phyloP scores from a whole-genome alignment of 192 early-diverging fungal genomes.

The Mortierella claussenii region DNA sequence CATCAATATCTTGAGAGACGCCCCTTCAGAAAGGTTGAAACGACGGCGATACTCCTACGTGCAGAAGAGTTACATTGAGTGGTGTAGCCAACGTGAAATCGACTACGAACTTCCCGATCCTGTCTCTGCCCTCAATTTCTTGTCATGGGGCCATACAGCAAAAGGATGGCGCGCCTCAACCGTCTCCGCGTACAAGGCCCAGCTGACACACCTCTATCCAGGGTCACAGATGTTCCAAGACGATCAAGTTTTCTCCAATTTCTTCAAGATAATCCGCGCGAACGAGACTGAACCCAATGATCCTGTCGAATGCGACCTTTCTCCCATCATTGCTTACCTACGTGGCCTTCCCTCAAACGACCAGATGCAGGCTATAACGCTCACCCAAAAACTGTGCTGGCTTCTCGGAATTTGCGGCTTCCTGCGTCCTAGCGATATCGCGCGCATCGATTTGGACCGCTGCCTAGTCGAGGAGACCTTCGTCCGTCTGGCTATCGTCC shows the following conservation, averaged over 20 bases:
- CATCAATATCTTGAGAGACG: too few species aligned
- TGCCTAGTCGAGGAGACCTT: not conserved
- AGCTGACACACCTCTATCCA: not conserved
- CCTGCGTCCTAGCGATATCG: not conserved
- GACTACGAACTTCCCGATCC: too few species aligned
- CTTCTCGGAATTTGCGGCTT: not conserved
- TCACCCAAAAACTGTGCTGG: not conserved
- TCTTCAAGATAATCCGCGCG: not conserved
- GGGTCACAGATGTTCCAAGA: not conserved
- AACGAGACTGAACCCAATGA: not conserved
- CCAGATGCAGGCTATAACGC: not conserved
- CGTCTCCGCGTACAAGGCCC: not conserved
- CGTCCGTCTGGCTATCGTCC: not conserved
- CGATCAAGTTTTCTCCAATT: not conserved
- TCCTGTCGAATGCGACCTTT: not conserved
- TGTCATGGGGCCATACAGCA: not conserved
- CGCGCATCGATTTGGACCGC: not conserved
- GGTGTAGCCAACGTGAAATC: too few species aligned
- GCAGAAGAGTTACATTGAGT: too few species aligned
- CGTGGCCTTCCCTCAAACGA: not conserved
- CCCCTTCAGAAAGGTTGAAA: too few species aligned
- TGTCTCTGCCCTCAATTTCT: not conserved
- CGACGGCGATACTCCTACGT: too few species aligned
- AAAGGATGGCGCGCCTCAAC: not conserved
- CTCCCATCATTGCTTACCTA: not conserved